A percentile compares a stretch with the other conserved stretches of the same genome.
phyloP scores from a whole-genome alignment of 805 yeast genomes.

The Yueomyces sinensis region DNA sequence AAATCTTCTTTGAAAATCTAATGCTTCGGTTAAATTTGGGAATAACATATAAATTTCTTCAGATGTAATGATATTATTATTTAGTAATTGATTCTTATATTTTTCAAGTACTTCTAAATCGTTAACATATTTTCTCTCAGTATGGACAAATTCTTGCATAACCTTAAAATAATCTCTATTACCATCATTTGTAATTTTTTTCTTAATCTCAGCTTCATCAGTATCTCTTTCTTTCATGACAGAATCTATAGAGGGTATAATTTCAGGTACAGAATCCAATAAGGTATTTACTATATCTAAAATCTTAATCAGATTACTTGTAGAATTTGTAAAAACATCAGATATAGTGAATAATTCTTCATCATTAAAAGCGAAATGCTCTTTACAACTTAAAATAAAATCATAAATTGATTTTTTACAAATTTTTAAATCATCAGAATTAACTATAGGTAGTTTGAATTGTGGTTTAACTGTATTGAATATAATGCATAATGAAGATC shows the following conservation, averaged over 20 bases:
- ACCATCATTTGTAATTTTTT: conserved; percentile 12
- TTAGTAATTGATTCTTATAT: conserved; percentile 56
- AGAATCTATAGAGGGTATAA: conserved; percentile 23
- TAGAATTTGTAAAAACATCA: conserved; percentile 72
- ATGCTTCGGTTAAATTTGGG: conserved; percentile 70
- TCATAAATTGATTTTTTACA: conserved; percentile 86
- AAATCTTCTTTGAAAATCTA: conserved; percentile 87
- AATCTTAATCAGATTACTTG: conserved; percentile 65
- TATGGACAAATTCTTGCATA: conserved; percentile 69
- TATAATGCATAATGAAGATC: conserved; percentile 79
- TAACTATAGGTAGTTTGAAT: conserved; percentile 46
- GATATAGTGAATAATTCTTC: conserved; percentile 81
- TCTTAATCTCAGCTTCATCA: conserved; percentile 9
- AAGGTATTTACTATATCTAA: conserved; percentile 58
- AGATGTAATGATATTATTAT: conserved; percentile 53
- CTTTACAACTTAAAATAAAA: conserved; percentile 76
- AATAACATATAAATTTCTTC: conserved; percentile 73
- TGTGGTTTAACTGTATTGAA: conserved; percentile 59
- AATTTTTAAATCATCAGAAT: conserved; percentile 68
- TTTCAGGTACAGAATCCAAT: conserved; percentile 37
- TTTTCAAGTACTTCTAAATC: conserved; percentile 65
- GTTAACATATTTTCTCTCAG: conserved; percentile 87
- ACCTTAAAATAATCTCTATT: conserved; percentile 36
- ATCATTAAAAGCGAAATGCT: conserved; percentile 59
- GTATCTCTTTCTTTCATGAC: conserved; percentile 12